Conservation (phyloP, 495 filamentous ascomycete genomes). For the Trichoderma gamsii region DNA sequence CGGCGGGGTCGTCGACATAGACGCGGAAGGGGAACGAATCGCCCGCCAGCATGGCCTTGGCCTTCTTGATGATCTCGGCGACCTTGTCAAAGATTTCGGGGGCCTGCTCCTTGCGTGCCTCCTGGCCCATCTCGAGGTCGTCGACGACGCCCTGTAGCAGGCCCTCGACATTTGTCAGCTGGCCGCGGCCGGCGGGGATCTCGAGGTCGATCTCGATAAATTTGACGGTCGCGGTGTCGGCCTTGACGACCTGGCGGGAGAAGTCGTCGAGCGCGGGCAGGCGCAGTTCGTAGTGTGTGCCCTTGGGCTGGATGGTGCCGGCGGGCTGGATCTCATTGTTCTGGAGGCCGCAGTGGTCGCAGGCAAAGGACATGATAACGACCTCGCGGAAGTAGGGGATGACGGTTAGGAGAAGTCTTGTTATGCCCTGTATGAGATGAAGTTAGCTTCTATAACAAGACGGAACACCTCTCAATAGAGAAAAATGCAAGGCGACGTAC, state of each 20-base stretch:
- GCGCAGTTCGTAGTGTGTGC: constrained; percentile 69
- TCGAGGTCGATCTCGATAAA: constrained; percentile 85
- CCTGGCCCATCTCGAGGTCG: constrained; percentile 70
- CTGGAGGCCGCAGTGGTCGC: constrained; percentile 76
- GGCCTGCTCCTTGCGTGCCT: constrained; percentile 60
- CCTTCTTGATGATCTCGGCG: constrained; percentile 60
- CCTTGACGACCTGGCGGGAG: constrained; percentile 82
- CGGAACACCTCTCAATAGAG: not conserved
- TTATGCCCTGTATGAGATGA: constrained; percentile 56
- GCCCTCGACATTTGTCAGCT: constrained; percentile 88
- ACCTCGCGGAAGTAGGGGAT: constrained; percentile 97
- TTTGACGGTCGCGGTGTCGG: constrained; percentile 73
- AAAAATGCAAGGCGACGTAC: constrained; percentile 41
- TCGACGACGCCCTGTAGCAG: constrained; percentile 68
- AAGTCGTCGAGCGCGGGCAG: constrained; percentile 65
- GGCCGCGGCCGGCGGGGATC: constrained; percentile 79
- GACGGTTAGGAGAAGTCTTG: constrained; percentile 76
- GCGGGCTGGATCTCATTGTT: constrained; percentile 92
- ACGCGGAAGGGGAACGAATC: constrained; percentile 81
- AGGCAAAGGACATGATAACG: constrained; percentile 93
- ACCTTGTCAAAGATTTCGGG: constrained; percentile 75
- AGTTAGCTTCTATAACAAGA: constrained; percentile 16
- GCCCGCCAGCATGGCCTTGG: constrained; percentile 66
- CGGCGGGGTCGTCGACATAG: constrained; percentile 79
- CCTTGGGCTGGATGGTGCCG: constrained; percentile 81